A percentile compares a stretch with the other conserved stretches of the same genome.
phyloP scores from a whole-genome alignment of 768 basidiomycete genomes.

The Psilocybe sp. region DNA sequence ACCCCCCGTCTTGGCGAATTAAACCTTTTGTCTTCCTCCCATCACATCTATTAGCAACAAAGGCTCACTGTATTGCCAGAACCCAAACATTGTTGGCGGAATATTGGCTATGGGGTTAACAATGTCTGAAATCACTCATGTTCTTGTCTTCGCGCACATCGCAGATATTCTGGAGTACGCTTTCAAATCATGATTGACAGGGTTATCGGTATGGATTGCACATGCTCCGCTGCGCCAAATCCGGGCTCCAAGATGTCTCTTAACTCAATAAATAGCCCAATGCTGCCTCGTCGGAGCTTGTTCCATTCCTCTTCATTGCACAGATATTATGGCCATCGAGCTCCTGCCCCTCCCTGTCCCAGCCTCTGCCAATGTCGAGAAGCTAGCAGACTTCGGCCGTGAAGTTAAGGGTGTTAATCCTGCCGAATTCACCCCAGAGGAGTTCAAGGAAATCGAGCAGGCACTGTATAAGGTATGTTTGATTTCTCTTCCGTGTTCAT shows the following conservation, averaged over 20 bases:
- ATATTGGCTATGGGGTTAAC: no score
- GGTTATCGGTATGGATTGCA: not conserved
- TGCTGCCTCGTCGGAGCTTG: constrained; percentile 2
- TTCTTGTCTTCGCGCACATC: no score
- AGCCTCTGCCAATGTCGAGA: constrained; percentile 62
- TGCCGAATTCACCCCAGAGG: constrained; percentile 51
- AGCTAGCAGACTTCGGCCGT: constrained; percentile 71
- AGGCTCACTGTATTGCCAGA: no score
- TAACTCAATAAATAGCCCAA: constrained; percentile 10
- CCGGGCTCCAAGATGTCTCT: not conserved
- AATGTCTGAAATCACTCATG: no score
- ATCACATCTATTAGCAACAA: no score
- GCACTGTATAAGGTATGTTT: constrained; percentile 71
- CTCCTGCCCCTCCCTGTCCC: constrained; percentile 67
- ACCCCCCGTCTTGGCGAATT: no score
- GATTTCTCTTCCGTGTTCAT: not conserved
- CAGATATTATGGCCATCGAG: constrained; percentile 62
- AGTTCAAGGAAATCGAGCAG: constrained; percentile 66
- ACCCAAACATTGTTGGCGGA: no score
- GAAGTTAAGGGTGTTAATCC: constrained; percentile 76
- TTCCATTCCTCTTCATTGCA: not conserved
- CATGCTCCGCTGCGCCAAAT: not conserved
- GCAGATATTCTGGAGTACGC: not conserved
- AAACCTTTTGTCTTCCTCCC: no score
- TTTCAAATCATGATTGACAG: not conserved